Percentiles rank a stretch among this genome's conserved stretches.
Evolutionary conservation across 2,329 filamentous ascomycete genomes (phyloP).

Genomic region (Claviceps sorghi): DNA sequence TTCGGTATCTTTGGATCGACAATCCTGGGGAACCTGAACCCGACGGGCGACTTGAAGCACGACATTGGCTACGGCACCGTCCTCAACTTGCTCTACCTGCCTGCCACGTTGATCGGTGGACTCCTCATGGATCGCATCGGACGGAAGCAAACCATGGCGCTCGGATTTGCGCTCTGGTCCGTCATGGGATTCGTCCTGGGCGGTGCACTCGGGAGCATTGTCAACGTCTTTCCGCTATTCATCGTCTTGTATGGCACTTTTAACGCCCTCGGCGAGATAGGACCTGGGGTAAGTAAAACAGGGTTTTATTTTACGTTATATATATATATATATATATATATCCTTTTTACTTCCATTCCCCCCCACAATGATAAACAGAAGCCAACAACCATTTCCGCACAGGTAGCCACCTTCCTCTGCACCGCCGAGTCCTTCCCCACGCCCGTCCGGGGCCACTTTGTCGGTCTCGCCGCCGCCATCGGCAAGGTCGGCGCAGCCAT

Average conservation of each 20-base stretch:
- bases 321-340: too few relatives aligned
- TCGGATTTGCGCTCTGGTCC: conserved; percentile 12
- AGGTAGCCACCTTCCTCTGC: conserved; percentile 12
- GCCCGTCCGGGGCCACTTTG: conserved; percentile 35
- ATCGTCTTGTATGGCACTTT: conserved; percentile 32
- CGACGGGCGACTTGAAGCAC: conserved; percentile 9
- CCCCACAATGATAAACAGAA: too few relatives aligned
- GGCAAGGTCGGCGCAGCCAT: conserved; percentile 37
- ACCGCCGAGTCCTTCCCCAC: conserved; percentile 32
- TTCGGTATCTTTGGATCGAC: conserved; percentile 14
- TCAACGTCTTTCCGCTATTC: conserved; percentile 32
- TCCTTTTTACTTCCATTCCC: too few relatives aligned
- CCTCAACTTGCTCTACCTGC: conserved; percentile 10
- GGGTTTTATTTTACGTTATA: too few relatives aligned
- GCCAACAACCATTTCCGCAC: neutral
- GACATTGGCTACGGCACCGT: conserved; percentile 12
- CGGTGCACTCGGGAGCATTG: conserved; percentile 29
- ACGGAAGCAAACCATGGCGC: conserved; percentile 14
- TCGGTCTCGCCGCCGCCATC: conserved; percentile 34
- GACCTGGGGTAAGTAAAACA: neutral
- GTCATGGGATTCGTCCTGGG: conserved; percentile 35
- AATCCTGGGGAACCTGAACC: conserved; percentile 10
- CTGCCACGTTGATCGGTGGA: conserved; percentile 21
- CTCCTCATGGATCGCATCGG: conserved; percentile 25
- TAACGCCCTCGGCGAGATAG: neutral